Percentiles rank a stretch among this genome's conserved stretches.
phyloP scores from a whole-genome alignment of 1,284 basidiomycete species.

The Termitomyces sp. region DNA sequence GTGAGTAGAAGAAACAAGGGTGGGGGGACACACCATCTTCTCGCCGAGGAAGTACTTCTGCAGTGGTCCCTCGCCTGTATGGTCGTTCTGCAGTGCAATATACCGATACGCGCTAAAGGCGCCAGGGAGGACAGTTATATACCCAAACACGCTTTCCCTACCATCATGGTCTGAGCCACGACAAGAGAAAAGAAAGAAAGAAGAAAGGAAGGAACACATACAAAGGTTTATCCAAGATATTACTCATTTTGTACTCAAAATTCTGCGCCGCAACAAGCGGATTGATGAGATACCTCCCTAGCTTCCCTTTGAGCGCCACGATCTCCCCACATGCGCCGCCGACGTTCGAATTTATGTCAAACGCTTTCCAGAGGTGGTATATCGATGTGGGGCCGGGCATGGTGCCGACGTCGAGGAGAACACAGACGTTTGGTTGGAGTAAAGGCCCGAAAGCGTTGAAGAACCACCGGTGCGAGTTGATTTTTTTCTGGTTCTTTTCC shows the following conservation, averaged over 20 bases:
- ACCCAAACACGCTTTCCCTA: conserved; percentile 79
- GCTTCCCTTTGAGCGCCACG: conserved; percentile 86
- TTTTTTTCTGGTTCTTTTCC: conserved; percentile 89
- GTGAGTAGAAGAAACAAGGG: no score
- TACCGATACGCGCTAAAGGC: conserved; percentile 92
- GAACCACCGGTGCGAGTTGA: conserved; percentile 91
- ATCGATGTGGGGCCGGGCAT: conserved; percentile 86
- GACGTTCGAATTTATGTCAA: conserved; percentile 93
- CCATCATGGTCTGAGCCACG: neutral
- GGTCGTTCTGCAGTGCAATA: conserved; percentile 87
- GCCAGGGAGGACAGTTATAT: conserved; percentile 89
- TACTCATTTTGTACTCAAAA: conserved; percentile 97
- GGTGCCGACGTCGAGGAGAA: conserved; percentile 93
- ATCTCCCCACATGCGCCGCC: conserved; percentile 98
- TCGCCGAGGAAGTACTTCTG: conserved; percentile 95
- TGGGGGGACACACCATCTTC: conserved; percentile 46
- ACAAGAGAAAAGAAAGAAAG: no score
- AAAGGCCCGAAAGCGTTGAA: conserved; percentile 84
- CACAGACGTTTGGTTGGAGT: conserved; percentile 84
- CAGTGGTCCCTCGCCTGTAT: conserved; percentile 78
- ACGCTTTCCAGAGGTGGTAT: conserved; percentile 96
- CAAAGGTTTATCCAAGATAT: conserved; percentile 88
- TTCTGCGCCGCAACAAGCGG: conserved; percentile 89
- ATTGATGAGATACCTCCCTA: conserved; percentile 72
- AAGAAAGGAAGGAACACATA: conserved; percentile 23